phyloP scores from a whole-genome alignment of 768 basidiomycete genomes.

The Artomyces pyxidatus region DNA sequence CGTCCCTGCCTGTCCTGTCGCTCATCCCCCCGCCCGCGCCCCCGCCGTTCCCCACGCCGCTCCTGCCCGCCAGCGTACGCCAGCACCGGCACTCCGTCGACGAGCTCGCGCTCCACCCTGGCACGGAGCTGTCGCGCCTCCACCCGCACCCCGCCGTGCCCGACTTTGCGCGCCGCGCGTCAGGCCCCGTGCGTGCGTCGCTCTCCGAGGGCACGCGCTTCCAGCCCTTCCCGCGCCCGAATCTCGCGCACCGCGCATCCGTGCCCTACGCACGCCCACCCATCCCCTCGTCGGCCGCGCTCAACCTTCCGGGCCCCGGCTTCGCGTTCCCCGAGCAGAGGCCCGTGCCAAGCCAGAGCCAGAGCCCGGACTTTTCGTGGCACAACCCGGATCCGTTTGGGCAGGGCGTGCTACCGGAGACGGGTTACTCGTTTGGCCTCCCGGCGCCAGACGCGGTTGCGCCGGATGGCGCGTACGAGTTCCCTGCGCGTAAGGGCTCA shows the following conservation, averaged over 20 bases:
- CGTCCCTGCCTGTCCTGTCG: conserved; percentile 10
- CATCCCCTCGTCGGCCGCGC: too few species aligned
- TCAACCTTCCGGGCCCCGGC: conserved; percentile 3
- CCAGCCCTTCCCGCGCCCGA: conserved; percentile 6
- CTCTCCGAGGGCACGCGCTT: background rate
- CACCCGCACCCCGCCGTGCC: background rate
- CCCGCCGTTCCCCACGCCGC: background rate
- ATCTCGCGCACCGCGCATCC: conserved; percentile 13
- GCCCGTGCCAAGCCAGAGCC: background rate
- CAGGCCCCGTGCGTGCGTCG: background rate
- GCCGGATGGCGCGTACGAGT: conserved; percentile 8
- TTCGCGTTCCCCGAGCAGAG: background rate
- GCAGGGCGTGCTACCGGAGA: conserved; percentile 3
- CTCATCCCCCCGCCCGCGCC: conserved; percentile 9
- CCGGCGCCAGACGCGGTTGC: background rate
- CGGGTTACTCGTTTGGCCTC: conserved; percentile 14
- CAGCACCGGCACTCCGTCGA: too few species aligned
- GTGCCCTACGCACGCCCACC: conserved; percentile 7
- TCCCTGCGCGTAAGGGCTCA: conserved; percentile 13
- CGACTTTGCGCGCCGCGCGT: background rate
- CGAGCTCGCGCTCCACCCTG: background rate
- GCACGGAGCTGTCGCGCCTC: conserved; percentile 1
- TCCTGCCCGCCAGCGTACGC: too few species aligned
- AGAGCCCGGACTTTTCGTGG: conserved; percentile 6
- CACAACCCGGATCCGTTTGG: conserved; percentile 13